Base-by-base conservation (phyloP, 2,329 filamentous ascomycete genomes). In the Penicillium sp. region DNA sequence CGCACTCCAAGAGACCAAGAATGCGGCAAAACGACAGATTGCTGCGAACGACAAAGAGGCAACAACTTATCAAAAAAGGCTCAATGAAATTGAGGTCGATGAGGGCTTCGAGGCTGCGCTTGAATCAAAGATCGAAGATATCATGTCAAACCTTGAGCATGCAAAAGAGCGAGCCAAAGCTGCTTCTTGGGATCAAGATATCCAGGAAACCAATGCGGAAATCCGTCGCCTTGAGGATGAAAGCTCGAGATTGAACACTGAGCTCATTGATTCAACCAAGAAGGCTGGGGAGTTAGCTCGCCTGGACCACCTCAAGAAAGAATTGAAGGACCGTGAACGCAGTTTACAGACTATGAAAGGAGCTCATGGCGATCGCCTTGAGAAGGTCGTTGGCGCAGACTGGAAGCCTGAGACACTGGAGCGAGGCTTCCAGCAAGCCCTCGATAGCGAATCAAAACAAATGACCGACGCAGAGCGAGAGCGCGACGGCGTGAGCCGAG, bases 241-340 rank as follows among this genome's bases (percentile, higher is more conserved):
- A 65, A 87, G 83, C 56, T 85, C 89, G 35, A 85, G 81, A 62
- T 80, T 97, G 28, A 87, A 88, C 42, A 78, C 82, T n/a, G 93
- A 97, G 69, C 83, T 97, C 35, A 83, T 91, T 9, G 88, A 95
- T 65, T 90, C 88, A 56, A 96, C 89, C 2, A 86, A 87, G 55
- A 83, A 89, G 55, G 91, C 91, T 6, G 86, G 88, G 4, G 91
- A 96, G 59, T 83, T 91, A 36, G 94, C 93, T 12, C 88, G 89
- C 64, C 81, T 99, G 11, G 90, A 96, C 55, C 86, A 89, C 63
- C 82, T 92, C 33, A 91, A 88, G 67, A 92, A 91, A 64, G 89
- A 96, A 67, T 74, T 91, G 28, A 84, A 84, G 60, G 87, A 91
- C 61, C 84, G 88, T 53, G 84, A 89, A 70, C 83, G 84, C 33